A percentile compares a stretch with the other conserved stretches of the same genome.
phyloP scores from a whole-genome alignment of 2,329 filamentous ascomycete genomes.

The Incumbomyces delicatus region DNA sequence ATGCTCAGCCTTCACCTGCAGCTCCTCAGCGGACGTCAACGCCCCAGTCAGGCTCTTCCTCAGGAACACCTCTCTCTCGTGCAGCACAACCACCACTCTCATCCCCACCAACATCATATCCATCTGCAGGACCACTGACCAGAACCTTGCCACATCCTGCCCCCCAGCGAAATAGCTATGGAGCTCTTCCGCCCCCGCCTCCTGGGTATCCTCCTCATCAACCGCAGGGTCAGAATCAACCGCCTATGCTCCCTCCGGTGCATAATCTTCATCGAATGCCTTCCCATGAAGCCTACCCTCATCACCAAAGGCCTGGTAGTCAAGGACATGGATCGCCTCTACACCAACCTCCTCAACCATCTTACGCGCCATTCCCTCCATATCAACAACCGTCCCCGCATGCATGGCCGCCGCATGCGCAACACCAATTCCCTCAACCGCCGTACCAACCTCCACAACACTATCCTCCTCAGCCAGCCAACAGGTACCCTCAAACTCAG shows the following conservation, averaged over 20 bases:
- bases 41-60: conserved; percentile 8
- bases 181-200: conserved; percentile 11
- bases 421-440: conserved; percentile 9
- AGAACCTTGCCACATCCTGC: conserved; percentile 16
- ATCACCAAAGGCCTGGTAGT: conserved; percentile 6
- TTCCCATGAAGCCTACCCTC: conserved; percentile 12
- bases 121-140: conserved; percentile 13
- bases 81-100: conserved; percentile 10
- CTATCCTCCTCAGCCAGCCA: conserved; percentile 10
- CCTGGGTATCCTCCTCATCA: conserved; percentile 13
- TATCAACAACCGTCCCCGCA: conserved; percentile 16
- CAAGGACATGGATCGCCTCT: conserved; percentile 19
- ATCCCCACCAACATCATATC: conserved; percentile 8
- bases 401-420: conserved; percentile 15
- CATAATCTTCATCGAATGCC: conserved; percentile 17
- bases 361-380: conserved; percentile 15
- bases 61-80: conserved; percentile 8
- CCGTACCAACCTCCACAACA: conserved; percentile 12
- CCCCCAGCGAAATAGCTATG: conserved; percentile 17
- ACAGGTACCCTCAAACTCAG: conserved; percentile 7
- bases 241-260: conserved; percentile 14
- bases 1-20: conserved; percentile 11
- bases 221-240: conserved; percentile 14
- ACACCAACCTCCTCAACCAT: conserved; percentile 14
- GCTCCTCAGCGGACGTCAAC: conserved; percentile 5